These are phyloP conservation scores for Hyaloscypha hepaticicola DNA, from an alignment of 495 filamentous ascomycete genomes.

Conservation along the genomic window DNA sequence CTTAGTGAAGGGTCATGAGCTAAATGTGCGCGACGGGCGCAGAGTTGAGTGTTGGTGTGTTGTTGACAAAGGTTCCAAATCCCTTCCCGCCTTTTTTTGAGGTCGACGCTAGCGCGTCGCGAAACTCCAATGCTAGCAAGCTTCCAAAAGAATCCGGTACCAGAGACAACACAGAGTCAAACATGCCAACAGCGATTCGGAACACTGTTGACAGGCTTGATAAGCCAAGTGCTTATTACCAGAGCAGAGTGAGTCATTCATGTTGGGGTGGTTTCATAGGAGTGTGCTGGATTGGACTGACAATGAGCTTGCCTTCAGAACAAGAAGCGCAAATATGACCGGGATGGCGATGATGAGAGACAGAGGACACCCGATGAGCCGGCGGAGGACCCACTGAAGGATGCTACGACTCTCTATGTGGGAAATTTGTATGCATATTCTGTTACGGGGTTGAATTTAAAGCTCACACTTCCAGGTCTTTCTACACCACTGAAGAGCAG, in stretches of 20 bases:
- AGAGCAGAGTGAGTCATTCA: conserved; percentile 60
- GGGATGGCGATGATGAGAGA: conserved; percentile 52
- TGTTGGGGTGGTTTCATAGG: not conserved
- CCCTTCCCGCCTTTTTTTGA: conserved; percentile 8
- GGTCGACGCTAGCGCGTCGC: conserved; percentile 20
- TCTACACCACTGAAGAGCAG: conserved; percentile 99
- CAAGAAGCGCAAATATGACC: conserved; percentile 61
- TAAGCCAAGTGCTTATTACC: conserved; percentile 84
- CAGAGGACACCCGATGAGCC: conserved; percentile 52
- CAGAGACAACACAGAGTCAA: conserved; percentile 25
- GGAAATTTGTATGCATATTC: conserved; percentile 78
- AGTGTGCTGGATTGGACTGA: conserved; percentile 3
- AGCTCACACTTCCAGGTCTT: conserved; percentile 67
- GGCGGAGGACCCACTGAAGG: conserved; percentile 68
- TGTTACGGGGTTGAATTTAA: not conserved
- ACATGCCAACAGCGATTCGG: conserved; percentile 36
- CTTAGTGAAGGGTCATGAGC: conserved; percentile 20
- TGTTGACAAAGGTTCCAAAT: conserved; percentile 21
- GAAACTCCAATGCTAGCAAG: not conserved
- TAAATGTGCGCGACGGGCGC: conserved; percentile 1
- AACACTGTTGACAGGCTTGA: conserved; percentile 85
- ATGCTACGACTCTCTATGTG: conserved; percentile 94
- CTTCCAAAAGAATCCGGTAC: conserved; percentile 1
- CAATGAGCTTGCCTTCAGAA: conserved; percentile 53
- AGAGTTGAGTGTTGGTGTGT: conserved; percentile 13